phyloP scores from a whole-genome alignment of 1,284 basidiomycete species.

The Malassezia obtusa region DNA sequence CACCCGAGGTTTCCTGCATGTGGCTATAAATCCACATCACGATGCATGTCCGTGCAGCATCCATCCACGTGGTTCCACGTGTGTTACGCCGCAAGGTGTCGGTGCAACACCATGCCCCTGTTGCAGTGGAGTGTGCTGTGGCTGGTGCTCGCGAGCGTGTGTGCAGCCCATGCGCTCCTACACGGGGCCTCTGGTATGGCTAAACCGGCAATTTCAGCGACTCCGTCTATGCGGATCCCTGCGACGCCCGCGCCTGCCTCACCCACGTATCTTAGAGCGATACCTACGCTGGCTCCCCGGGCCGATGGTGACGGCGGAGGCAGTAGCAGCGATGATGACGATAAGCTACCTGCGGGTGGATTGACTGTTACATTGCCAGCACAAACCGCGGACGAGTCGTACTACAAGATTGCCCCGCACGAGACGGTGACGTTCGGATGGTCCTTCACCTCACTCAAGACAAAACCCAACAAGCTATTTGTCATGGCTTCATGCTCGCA shows the following conservation, averaged over 20 bases:
- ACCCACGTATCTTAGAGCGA: too few relatives aligned
- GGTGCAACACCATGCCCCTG: not conserved
- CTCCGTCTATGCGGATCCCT: too few relatives aligned
- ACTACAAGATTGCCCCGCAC: slow-evolving; percentile 45
- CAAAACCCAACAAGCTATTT: slow-evolving; percentile 27
- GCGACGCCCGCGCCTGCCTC: too few relatives aligned
- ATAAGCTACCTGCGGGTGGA: slow-evolving; percentile 24
- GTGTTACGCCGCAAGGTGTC: not conserved
- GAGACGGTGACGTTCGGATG: slow-evolving; percentile 44
- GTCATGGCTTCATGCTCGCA: slow-evolving; percentile 41
- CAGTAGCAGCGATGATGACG: not conserved
- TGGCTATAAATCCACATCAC: not conserved
- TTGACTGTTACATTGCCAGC: slow-evolving; percentile 40
- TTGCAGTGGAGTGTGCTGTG: not conserved
- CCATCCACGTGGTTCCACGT: slow-evolving; percentile 2
- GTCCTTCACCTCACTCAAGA: slow-evolving; percentile 42
- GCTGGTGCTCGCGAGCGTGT: not conserved
- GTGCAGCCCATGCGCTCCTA: not conserved
- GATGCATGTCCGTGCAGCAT: slow-evolving; percentile 3
- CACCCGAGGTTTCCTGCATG: not conserved
- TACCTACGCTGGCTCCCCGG: too few relatives aligned
- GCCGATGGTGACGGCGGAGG: too few relatives aligned
- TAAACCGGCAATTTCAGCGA: too few relatives aligned
- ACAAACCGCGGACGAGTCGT: slow-evolving; percentile 39
- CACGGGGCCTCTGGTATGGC: too few relatives aligned